Base-by-base conservation (phyloP, 1,284 basidiomycete genomes). In the Cerrena zonata region DNA sequence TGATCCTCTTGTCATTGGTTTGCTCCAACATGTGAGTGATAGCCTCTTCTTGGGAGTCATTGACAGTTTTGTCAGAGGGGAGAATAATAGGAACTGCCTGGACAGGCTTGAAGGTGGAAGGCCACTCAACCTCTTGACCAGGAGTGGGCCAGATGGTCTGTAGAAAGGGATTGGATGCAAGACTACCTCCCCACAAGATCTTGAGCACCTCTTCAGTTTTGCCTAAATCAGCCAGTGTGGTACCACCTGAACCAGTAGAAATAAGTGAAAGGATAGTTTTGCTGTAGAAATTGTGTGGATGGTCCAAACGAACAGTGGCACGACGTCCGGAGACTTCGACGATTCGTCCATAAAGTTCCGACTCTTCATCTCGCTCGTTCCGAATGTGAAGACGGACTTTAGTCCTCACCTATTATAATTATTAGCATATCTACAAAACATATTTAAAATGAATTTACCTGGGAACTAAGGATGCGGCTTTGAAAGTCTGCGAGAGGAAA, bases 131-230 rank as follows among this genome's bases (percentile, higher is more conserved):
- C 38, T 57, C 50, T 13, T 59, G 50, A 27, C 53, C 38, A 15
- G 54, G 50, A 2, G 52, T 43, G 43, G 47, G 52, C 51, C 58
- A 58, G 40, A 86, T 79, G 54, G 77, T 77, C 27, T 75, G 65
- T 18, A 83, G 66, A 75, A 81, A 87, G 3, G 80, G 77, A 54
- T 73, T 82, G 21, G 70, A 61, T 37, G 75, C 61, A 21, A 77
- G 51, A 11, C 66, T 60, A 4, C 57, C 55, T 2, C 78, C 78
- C 58, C 86, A 80, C 2, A 86, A 68, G 39, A 75, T 67, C 18
- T 63, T 65, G 3, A 81, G 73, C 21, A 84, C 57, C 15, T 70
- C 63, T 0, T 64, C 60, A 1, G 71, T 70, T 26, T 76, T 71
- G 46, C 73, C 66, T 4, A 61, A 60, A 51, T 84, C 80, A 27